phyloP scores from a whole-genome alignment of 805 yeast species.

The Ogataea corticis region DNA sequence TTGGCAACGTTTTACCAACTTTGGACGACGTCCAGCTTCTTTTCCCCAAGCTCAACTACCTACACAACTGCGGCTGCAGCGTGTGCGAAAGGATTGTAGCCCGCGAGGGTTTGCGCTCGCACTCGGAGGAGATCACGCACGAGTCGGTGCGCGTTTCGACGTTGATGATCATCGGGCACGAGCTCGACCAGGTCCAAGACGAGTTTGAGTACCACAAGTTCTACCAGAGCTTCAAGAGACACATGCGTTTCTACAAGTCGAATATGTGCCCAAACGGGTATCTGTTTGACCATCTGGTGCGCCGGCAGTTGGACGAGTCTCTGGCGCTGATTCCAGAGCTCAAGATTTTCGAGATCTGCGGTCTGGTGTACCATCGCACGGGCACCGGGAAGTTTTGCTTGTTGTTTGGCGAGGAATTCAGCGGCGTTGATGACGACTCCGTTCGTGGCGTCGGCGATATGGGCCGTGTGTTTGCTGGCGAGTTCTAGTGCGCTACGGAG shows the following conservation, averaged over 20 bases:
- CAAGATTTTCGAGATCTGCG: slow-evolving; percentile 33
- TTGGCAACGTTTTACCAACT: slow-evolving; percentile 30
- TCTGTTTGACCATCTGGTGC: slow-evolving; percentile 33
- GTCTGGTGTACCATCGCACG: slow-evolving; percentile 27
- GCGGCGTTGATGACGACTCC: slow-evolving; percentile 22
- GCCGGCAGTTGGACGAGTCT: slow-evolving; percentile 27
- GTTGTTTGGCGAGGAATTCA: slow-evolving; percentile 27
- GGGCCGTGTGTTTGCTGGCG: slow-evolving; percentile 28
- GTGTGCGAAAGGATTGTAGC: slow-evolving; percentile 22
- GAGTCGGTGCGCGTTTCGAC: slow-evolving; percentile 35
- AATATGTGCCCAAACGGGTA: slow-evolving; percentile 21
- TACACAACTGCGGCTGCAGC: slow-evolving; percentile 27
- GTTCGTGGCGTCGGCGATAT: slow-evolving; percentile 28
- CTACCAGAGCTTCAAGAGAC: slow-evolving; percentile 12
- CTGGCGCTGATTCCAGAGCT: slow-evolving; percentile 21
- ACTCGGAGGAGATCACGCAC: slow-evolving; percentile 7
- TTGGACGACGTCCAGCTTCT: slow-evolving; percentile 31
- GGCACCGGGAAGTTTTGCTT: slow-evolving; percentile 18
- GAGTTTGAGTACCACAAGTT: slow-evolving; percentile 13
- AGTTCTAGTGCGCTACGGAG: slow-evolving; percentile 1
- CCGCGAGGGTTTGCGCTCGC: slow-evolving; percentile 5
- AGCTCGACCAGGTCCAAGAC: slow-evolving; percentile 27
- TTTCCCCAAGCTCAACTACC: slow-evolving; percentile 32
- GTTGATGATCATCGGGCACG: slow-evolving; percentile 33
- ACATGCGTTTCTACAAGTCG: slow-evolving; percentile 21